Evolutionary conservation across 2,329 filamentous ascomycete genomes (phyloP).

Genomic region (Hymenotorrendiella dingleyae): DNA sequence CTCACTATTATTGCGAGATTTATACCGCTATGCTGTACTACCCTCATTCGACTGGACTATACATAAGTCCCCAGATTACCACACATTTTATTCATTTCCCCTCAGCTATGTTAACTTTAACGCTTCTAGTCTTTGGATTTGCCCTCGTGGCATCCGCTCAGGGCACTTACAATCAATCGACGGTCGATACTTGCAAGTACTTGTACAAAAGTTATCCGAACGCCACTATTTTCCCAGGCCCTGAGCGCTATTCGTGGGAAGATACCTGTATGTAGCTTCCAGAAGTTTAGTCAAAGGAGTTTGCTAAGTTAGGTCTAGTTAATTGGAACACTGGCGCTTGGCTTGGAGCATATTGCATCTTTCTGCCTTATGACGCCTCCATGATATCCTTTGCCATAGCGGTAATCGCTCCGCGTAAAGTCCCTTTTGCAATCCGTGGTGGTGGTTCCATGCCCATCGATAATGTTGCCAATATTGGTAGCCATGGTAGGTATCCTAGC

Average conservation of each 20-base stretch:
- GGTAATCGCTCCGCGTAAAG: conserved; percentile 1
- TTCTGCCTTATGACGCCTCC: not conserved
- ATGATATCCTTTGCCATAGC: not conserved
- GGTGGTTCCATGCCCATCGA: not conserved
- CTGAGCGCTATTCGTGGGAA: not conserved
- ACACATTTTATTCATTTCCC: too few relatives aligned
- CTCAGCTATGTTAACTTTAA: too few relatives aligned
- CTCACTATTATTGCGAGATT: too few relatives aligned
- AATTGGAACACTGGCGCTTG: not conserved
- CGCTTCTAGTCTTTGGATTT: too few relatives aligned
- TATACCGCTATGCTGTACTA: too few relatives aligned
- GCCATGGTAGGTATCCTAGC: too few relatives aligned
- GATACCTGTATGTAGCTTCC: not conserved
- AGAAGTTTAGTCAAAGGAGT: not conserved
- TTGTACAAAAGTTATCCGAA: conserved; percentile 1
- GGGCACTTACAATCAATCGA: not conserved
- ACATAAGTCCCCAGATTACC: too few relatives aligned
- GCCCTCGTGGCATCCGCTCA: not conserved
- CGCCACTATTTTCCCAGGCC: not conserved
- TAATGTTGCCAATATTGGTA: conserved; percentile 3
- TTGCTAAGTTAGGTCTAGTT: not conserved
- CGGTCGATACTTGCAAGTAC: not conserved
- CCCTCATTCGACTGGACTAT: too few relatives aligned
- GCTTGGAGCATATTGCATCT: conserved; percentile 1
- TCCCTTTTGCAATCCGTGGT: conserved; percentile 3